Evolutionary conservation across 1,284 basidiomycete genomes (phyloP).

Genomic region (Violaceomyces palustris): DNA sequence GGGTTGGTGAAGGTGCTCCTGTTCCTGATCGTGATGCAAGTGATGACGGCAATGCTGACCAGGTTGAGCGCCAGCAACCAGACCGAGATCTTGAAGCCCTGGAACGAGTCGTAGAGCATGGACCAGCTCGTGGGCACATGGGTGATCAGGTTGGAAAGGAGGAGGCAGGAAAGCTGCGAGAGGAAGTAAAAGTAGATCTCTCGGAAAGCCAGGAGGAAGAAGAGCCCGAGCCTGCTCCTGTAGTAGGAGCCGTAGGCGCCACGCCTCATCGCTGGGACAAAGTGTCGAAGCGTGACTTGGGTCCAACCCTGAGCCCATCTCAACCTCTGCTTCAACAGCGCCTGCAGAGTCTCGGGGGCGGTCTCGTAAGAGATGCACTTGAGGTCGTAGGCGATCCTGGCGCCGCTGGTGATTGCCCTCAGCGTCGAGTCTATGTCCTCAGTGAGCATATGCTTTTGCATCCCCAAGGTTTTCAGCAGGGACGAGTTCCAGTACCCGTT

Average conservation of each 20-base stretch:
- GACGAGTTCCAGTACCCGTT: conserved; percentile 48
- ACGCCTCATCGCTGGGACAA: conserved; percentile 23
- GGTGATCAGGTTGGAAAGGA: conserved; percentile 17
- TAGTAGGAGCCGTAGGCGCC: conserved; percentile 36
- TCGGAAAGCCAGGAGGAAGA: conserved; percentile 36
- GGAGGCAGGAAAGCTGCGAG: conserved; percentile 21
- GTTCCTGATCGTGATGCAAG: conserved; percentile 38
- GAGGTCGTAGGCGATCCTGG: conserved; percentile 41
- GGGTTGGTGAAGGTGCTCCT: conserved; percentile 34
- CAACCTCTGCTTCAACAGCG: conserved; percentile 38
- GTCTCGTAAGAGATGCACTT: conserved; percentile 41
- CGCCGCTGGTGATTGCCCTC: conserved; percentile 44
- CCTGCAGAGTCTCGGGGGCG: conserved; percentile 33
- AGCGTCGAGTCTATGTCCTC: conserved; percentile 46
- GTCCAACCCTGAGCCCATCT: conserved; percentile 49
- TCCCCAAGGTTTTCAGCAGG: conserved; percentile 32
- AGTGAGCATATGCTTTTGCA: conserved; percentile 46
- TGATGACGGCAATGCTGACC: conserved; percentile 28
- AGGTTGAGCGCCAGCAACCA: conserved; percentile 36
- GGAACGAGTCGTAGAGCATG: conserved; percentile 26
- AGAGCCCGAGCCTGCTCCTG: conserved; percentile 32
- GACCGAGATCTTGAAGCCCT: conserved; percentile 25
- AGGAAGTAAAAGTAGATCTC: conserved; percentile 40
- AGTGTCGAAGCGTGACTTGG: conserved; percentile 41
- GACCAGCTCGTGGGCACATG: conserved; percentile 15